These are phyloP conservation scores for Meyerozyma elateridarum DNA, from an alignment of 1,139 yeast species.

Conservation along the genomic window DNA sequence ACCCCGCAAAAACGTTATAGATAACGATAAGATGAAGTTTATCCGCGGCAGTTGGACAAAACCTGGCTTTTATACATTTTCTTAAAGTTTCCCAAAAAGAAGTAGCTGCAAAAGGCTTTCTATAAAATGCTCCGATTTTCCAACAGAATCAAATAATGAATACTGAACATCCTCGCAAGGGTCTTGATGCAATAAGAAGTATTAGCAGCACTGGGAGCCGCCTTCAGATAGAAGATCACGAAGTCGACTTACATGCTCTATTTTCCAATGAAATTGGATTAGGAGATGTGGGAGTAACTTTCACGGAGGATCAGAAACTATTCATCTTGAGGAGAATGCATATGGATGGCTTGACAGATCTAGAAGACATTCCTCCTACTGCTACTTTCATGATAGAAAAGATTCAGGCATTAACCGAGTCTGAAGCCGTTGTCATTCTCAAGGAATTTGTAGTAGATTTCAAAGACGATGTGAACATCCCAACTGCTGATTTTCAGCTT, in stretches of 20 bases:
- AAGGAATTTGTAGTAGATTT: slow-evolving; percentile 16
- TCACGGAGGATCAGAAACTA: slow-evolving; percentile 23
- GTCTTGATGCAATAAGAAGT: slow-evolving; percentile 8
- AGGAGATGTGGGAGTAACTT: no score
- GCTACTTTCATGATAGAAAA: slow-evolving; percentile 21
- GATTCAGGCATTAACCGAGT: slow-evolving; percentile 13
- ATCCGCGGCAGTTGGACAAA: no score
- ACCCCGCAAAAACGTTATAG: no score
- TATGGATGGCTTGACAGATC: slow-evolving; percentile 13
- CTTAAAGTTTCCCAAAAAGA: no score
- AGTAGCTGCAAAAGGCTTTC: no score
- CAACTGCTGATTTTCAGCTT: slow-evolving; percentile 17
- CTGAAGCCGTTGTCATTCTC: slow-evolving; percentile 18
- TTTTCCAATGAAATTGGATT: no score
- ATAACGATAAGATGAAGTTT: no score
- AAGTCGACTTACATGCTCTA: slow-evolving; percentile 12
- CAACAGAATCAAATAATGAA: no score
- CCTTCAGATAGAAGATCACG: slow-evolving; percentile 12
- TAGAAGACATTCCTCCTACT: slow-evolving; percentile 11
- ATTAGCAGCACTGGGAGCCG: slow-evolving; percentile 9
- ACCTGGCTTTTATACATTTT: no score
- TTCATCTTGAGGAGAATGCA: slow-evolving; percentile 24
- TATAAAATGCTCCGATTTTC: no score
- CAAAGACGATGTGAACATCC: slow-evolving; percentile 22
- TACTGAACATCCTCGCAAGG: no score